Conservation (phyloP, 1,284 basidiomycete genomes). For the Stygiomarasmius scandens region DNA sequence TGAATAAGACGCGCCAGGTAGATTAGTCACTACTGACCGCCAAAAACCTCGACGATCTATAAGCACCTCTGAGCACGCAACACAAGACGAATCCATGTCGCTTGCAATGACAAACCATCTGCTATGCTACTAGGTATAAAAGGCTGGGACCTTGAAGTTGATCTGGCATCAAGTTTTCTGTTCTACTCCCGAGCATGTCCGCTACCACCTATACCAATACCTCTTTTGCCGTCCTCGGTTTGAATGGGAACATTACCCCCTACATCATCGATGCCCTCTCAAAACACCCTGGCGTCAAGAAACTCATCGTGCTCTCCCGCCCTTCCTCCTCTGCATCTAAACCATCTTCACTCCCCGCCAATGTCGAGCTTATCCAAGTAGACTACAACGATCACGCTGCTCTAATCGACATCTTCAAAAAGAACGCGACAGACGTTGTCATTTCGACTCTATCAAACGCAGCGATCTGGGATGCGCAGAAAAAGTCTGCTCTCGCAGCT, state of each 20-base stretch:
- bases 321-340: slow-evolving; percentile 11
- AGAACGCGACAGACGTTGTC: slow-evolving; percentile 21
- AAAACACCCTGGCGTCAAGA: not conserved
- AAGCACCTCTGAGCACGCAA: no score
- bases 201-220: slow-evolving; percentile 9
- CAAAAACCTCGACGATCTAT: no score
- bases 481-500: slow-evolving; percentile 24
- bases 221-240: slow-evolving; percentile 23
- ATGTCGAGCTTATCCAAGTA: slow-evolving; percentile 19
- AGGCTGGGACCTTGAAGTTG: no score
- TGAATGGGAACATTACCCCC: slow-evolving; percentile 17
- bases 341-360: slow-evolving; percentile 10
- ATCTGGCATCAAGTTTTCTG: no score
- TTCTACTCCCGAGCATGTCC: not conserved
- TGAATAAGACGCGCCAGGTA: no score
- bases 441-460: slow-evolving; percentile 21
- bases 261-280: slow-evolving; percentile 13
- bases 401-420: slow-evolving; percentile 21
- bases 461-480: slow-evolving; percentile 20
- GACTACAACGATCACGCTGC: slow-evolving; percentile 21
- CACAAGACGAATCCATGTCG: no score
- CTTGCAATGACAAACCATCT: no score
- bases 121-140: no score
- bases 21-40: no score
- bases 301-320: slow-evolving; percentile 10